Evolutionary conservation across 768 basidiomycete species (phyloP).

Genomic region (Russula ochroleuca): DNA sequence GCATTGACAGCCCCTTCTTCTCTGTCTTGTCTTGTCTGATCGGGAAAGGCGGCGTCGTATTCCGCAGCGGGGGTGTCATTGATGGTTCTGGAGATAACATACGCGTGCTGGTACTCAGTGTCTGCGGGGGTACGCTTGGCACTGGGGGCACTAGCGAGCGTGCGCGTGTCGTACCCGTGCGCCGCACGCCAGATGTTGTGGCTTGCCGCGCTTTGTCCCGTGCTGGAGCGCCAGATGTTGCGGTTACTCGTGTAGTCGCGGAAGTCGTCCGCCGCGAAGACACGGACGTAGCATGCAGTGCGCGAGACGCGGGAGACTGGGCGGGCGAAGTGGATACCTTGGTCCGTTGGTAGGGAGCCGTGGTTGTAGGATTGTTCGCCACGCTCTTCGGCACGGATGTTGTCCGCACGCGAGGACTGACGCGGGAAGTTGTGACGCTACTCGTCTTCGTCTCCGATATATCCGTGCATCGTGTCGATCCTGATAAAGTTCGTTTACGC

Average conservation of each 20-base stretch:
- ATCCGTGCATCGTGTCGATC: conserved; percentile 16
- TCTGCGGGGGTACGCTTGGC: conserved; percentile 9
- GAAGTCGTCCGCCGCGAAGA: conserved; percentile 6
- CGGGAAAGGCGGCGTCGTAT: conserved; percentile 35
- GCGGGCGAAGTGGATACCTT: conserved; percentile 17
- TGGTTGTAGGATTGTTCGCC: conserved; percentile 5
- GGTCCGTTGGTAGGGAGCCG: conserved; percentile 12
- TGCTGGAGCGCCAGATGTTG: not conserved
- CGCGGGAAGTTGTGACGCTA: conserved; percentile 7
- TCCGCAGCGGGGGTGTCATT: conserved; percentile 21
- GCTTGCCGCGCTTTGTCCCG: conserved; percentile 15
- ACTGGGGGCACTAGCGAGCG: conserved; percentile 17
- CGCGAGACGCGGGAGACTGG: not conserved
- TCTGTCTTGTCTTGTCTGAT: conserved; percentile 24
- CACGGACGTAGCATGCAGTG: conserved; percentile 2
- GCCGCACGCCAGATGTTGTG: conserved; percentile 8
- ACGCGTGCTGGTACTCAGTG: conserved; percentile 13
- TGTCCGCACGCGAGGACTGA: conserved; percentile 19
- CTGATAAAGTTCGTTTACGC: conserved; percentile 23
- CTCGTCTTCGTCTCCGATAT: conserved; percentile 10
- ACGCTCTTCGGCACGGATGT: conserved; percentile 22
- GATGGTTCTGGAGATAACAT: conserved; percentile 27
- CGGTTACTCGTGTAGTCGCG: not conserved
- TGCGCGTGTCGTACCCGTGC: conserved; percentile 10
- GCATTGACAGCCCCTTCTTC: conserved; percentile 28